Evolutionary conservation across 1,139 yeast species (phyloP), one percentile per base, ranked within the genome.

Genomic region (Diutina scorzettiae): DNA sequence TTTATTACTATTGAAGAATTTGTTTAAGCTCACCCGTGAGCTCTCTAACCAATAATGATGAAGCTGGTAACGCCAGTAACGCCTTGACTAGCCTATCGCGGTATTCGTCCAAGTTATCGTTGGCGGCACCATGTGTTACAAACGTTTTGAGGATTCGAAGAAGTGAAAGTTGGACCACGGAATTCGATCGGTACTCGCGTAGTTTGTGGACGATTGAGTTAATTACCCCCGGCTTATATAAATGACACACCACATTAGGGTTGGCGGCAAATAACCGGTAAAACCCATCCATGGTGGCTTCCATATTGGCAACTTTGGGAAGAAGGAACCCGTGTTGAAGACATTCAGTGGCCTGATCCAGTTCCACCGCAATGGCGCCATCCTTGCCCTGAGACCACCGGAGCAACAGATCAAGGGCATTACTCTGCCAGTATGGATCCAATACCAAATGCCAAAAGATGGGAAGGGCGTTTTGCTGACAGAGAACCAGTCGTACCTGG

Each of bases 361-460:
- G 49, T 14, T 57, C 58, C 17, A 64, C 51, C 37, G 50, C 51
- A 7, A 61, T 51, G 37, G 51, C 46, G 1, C 43, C 47, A 2
- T 58, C 53, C 42, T 64, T 64, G 41, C 56, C 58, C 37, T 57
- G 56, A 40, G 55, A 51, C 75, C 74, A 70, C 42, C 53, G 58
- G 23, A 63, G 47, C 7, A 80, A 62, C 1, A 85, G 71, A 41
- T 80, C 85, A 49, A 78, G 63, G 0, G 84, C 78, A 56, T 75
- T 76, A 17, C 79, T 75, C 53, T 78, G 84, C 86, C 86, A 80
- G 48, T 76, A 74, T 0, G 82, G 78, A 51, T 80, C 82, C 11
- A 67, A 52, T 14, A 79, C 55, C 12, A 79, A 59, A 23, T 62
- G 62, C 37, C 70, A 58, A 47, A 77, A 76, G 2, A 71, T 64